Evolutionary conservation across 1,284 basidiomycete species (phyloP), one percentile per base, ranked within the genome.

Genomic region (Ustilago lituana): DNA sequence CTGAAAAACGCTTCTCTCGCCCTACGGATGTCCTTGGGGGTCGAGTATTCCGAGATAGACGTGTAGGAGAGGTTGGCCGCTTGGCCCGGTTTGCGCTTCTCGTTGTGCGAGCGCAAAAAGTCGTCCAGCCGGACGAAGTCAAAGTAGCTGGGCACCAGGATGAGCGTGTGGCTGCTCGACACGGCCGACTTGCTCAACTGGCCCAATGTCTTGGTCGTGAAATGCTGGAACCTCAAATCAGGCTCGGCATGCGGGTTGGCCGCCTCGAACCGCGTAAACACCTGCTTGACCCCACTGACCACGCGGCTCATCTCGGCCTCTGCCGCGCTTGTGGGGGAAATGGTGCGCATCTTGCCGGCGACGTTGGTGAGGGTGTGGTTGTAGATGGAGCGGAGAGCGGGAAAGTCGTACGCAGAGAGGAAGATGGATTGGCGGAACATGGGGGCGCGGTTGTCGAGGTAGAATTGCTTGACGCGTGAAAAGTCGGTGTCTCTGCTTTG

Each of bases 401-500:
- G 91, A 0, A 91, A 92, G 82, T 97, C 94, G 78, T 91, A 91
- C 3, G 91, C 86, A 0, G 94, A 91, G n/a, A 98, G 82, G 2
- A 98, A 82, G 57, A 98, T 88, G 4, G 92, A 90, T 83, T 98
- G 95, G 5, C 95, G 90, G 4, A 98, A 85, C 80, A 90, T 41
- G 4, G 44, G 14, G 4, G 84, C 94, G 89, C 92, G 87, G 78
- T 90, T 90, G 77, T 98, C 95, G 10, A 98, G 87, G 83, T 95
- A 98, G 93, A 94, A 98, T 3, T 93, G 91, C 84, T 96, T 97
- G 76, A 98, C 91, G 17, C 96, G 88, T 6, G 93, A 94, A 83
- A 98, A 98, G 84, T 98, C 96, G 22, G 92, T 89, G 55, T 96
- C 91, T 74, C 91, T 92, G 5, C 93, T 92, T 77, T 93, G 90